A percentile compares a stretch with the other conserved stretches of the same genome.
These are phyloP conservation scores for Termitomyces sp. DNA, from an alignment of 768 basidiomycete genomes.

Conservation along the genomic window DNA sequence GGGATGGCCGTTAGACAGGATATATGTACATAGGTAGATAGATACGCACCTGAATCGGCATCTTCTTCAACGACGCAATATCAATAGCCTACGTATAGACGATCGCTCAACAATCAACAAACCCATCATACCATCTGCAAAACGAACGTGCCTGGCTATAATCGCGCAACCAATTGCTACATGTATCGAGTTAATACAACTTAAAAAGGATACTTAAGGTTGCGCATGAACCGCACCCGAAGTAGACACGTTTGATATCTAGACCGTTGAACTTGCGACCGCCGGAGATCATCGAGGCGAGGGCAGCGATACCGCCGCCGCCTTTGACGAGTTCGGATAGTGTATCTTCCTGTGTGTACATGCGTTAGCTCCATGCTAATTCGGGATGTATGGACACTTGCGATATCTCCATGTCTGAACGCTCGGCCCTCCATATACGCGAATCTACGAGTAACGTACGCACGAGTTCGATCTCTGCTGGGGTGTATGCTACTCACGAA, in stretches of 20 bases:
- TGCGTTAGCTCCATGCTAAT: background rate
- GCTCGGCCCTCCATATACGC: conserved; percentile 85
- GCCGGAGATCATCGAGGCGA: conserved; percentile 55
- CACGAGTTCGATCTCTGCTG: conserved; percentile 13
- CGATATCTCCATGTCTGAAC: conserved; percentile 89
- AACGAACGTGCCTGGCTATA: conserved; percentile 63
- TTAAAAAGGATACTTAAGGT: conserved; percentile 1
- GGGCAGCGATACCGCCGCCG: conserved; percentile 45
- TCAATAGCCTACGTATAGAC: conserved; percentile 62
- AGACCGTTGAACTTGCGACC: conserved; percentile 72
- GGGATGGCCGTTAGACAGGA: conserved; percentile 4
- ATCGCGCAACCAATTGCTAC: conserved; percentile 84
- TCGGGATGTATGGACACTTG: conserved; percentile 27
- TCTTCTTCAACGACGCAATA: conserved; percentile 73
- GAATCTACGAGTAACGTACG: conserved; percentile 50
- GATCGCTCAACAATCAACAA: background rate
- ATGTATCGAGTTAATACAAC: too few species aligned
- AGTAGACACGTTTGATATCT: conserved; percentile 83
- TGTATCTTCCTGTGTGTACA: conserved; percentile 54
- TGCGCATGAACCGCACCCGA: conserved; percentile 47
- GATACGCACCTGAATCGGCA: conserved; percentile 57
- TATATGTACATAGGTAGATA: background rate
- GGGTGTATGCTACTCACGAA: conserved; percentile 34
- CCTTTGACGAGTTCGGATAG: conserved; percentile 60
- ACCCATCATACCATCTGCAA: too few species aligned